These are phyloP conservation scores for Globisporangium okanoganense DNA, from an alignment of 352 stramenopile genomes.

Conservation along the genomic window DNA sequence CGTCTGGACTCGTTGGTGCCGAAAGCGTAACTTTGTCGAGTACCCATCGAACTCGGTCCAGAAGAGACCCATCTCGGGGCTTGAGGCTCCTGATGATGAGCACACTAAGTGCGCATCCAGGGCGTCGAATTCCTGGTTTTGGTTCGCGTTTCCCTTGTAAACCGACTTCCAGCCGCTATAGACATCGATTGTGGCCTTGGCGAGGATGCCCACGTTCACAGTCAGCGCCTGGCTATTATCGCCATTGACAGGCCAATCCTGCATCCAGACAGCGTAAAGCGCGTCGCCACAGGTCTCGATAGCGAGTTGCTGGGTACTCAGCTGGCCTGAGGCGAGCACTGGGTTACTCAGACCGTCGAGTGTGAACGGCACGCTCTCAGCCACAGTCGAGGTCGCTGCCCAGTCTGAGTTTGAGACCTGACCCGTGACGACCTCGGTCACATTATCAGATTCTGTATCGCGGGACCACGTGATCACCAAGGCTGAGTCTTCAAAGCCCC, in stretches of 20 bases:
- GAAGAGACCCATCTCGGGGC: slow-evolving; percentile 29
- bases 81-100: slow-evolving; percentile 11
- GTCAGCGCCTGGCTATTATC: background rate
- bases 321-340: background rate
- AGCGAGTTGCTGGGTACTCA: slow-evolving; percentile 8
- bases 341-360: background rate
- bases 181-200: slow-evolving; percentile 7
- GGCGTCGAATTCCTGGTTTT: slow-evolving; percentile 45
- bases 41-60: slow-evolving; percentile 79
- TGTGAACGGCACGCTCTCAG: slow-evolving; percentile 22
- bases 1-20: slow-evolving; percentile 31
- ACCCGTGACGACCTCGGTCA: slow-evolving; percentile 42
- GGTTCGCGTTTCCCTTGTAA: slow-evolving; percentile 29
- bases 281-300: slow-evolving; percentile 12
- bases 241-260: background rate
- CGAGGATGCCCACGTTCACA: slow-evolving; percentile 17
- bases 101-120: slow-evolving; percentile 41
- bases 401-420: slow-evolving; percentile 38
- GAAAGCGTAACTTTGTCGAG: slow-evolving; percentile 57
- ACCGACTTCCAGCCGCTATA: slow-evolving; percentile 27
- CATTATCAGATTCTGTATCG: slow-evolving; percentile 32
- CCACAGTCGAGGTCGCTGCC: slow-evolving; percentile 23
- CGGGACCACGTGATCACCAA: slow-evolving; percentile 56
- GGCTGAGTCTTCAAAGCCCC: slow-evolving; percentile 45
- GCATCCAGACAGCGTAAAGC: slow-evolving; percentile 17